Evolutionary conservation across 164 flowering plant genomes (phyloP), one percentile per base, ranked within the genome.

Genomic region (Litsea cubeba): DNA sequence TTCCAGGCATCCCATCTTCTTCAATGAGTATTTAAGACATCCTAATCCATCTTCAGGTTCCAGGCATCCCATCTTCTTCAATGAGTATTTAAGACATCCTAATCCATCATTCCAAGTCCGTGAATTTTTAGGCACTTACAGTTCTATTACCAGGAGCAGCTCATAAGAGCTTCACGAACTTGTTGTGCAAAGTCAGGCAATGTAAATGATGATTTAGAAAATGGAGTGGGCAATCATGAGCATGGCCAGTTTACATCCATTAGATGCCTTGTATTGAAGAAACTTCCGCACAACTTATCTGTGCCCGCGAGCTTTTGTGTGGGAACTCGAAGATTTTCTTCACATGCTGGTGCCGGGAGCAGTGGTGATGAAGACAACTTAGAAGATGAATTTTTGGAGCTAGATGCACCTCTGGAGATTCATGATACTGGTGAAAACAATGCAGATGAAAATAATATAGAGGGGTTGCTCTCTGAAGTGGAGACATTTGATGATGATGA

Each of bases 371-470:
- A 87, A 69, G 85, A 82, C 62, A 82, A 85, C 49, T 77, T 79
- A 79, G 92, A 89, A 72, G 93, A 89, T 74, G 88, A 82, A 10
- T 91, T 93, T 76, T 90, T 94, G 68, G 95, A 93, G 78, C 95
- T 87, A 65, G 95, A 84, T 50, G 50, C 77, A 22, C 78, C 84
- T 74, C 6, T n/a, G 12, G 63, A 26, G 58, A 10, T 2, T 14
- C 15, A 26, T 4, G 14, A 17, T n/a, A 66, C 6, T 3, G 78
- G 49, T 20, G 84, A 72, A 70, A 86, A 11, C 46, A 40, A 40
- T 40, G 46, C 46, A 40, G 46, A 40, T 40, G 46, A 40, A 40
- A 40, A 67, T 22, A 60, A 54, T 22, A 82, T 79, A 12, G 84
- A 82, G 60, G 90, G 71, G 11, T 71, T 80, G 22, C 54, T 72